phyloP scores from a whole-genome alignment of 148 eudicot genomes.

The Camellia sinensis region DNA sequence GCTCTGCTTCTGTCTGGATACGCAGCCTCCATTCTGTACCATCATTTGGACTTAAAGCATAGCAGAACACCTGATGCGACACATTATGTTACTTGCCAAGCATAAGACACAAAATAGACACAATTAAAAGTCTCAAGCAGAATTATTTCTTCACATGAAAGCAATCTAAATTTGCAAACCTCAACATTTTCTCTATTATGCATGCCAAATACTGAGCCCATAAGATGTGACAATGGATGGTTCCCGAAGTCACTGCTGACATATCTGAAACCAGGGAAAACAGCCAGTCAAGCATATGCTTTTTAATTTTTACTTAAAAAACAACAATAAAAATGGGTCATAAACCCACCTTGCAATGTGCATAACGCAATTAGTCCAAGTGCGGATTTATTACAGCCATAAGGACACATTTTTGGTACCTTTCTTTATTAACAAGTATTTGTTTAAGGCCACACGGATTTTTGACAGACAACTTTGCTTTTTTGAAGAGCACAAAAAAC shows the following conservation, averaged over 20 bases:
- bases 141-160: background rate
- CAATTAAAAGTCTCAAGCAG: background rate
- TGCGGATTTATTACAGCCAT: too few species aligned
- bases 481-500: too few species aligned
- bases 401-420: too few species aligned
- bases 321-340: background rate
- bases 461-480: too few species aligned
- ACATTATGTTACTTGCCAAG: background rate
- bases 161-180: slow-evolving; percentile 34
- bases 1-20: slow-evolving; percentile 82
- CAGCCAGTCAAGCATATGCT: background rate
- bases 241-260: slow-evolving; percentile 98
- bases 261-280: slow-evolving; percentile 51
- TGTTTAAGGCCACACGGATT: too few species aligned
- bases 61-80: slow-evolving; percentile 71
- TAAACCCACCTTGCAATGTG: too few species aligned
- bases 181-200: slow-evolving; percentile 73
- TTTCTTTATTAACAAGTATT: too few species aligned
- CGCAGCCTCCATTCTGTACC: slow-evolving; percentile 89
- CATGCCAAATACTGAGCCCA: slow-evolving; percentile 98
- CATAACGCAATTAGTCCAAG: too few species aligned
- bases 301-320: background rate
- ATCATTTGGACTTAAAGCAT: slow-evolving; percentile 87
- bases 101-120: background rate
- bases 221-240: slow-evolving; percentile 90